These are phyloP conservation scores for Fusarium sp. DNA, from an alignment of 2,329 filamentous ascomycete genomes.

Conservation along the genomic window DNA sequence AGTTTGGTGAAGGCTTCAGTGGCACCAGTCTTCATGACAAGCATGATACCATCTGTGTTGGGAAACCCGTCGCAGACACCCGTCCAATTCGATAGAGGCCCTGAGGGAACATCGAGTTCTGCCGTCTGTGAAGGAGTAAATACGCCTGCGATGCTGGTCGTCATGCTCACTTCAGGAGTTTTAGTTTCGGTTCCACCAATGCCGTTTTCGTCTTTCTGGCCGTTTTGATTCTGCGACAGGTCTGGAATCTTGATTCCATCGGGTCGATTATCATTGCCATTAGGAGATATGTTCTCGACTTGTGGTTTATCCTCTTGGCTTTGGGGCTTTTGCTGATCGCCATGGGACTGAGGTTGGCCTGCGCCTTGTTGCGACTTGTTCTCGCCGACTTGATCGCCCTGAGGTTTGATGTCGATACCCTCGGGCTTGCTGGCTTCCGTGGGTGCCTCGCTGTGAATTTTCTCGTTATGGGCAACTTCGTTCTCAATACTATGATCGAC, in stretches of 20 bases:
- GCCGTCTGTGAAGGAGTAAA: constrained; percentile 17
- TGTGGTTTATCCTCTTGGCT: constrained; percentile 12
- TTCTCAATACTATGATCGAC: constrained; percentile 3
- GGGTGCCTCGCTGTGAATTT: neutral
- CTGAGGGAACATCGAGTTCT: constrained; percentile 24
- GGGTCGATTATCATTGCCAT: constrained; percentile 14
- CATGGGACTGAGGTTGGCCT: constrained; percentile 1
- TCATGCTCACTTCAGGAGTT: neutral
- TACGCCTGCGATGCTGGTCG: constrained; percentile 4
- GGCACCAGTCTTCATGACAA: constrained; percentile 71
- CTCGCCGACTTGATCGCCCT: neutral
- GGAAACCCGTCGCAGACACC: constrained; percentile 57
- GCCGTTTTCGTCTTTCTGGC: constrained; percentile 7
- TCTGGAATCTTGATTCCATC: neutral
- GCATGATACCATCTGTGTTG: constrained; percentile 57
- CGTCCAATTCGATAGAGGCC: constrained; percentile 25
- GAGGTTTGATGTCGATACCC: constrained; percentile 3
- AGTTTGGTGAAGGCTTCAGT: constrained; percentile 66
- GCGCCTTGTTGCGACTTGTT: neutral
- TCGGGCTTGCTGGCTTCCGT: constrained; percentile 1
- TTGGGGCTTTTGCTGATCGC: constrained; percentile 1
- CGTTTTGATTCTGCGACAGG: constrained; percentile 13
- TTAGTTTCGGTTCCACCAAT: constrained; percentile 7
- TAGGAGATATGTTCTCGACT: constrained; percentile 33
- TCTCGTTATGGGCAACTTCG: neutral